Evolutionary conservation across 345 rosid genomes (phyloP), one percentile per base, ranked within the genome.

Genomic region (Salix udensis): DNA sequence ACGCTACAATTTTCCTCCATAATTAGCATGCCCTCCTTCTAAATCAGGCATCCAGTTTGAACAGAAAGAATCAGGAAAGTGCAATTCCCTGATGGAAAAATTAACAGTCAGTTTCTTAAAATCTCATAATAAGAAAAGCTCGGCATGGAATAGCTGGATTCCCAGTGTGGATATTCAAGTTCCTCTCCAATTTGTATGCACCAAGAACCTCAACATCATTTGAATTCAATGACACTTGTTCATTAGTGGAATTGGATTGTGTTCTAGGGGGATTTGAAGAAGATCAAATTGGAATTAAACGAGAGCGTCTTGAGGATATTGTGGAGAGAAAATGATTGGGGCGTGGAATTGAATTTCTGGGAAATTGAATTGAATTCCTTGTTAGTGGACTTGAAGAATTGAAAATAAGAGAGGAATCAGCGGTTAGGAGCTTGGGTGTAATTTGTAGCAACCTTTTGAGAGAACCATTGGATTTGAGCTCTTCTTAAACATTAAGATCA

Each of bases 121-220:
- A 48, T 48, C 21, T 48, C 53, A 16, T 48, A 48, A 48, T 16
- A 15, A 48, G 21, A 48, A 48, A 28, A 28, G 53, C 21, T 48
- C 5, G 53, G 21, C 21, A 16, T 48, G 3, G 94, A 72, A 86
- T 83, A 44, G 71, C 61, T 30, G 94, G 86, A 65, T 72, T 81
- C 3, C 91, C 91, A 23, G 88, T 88, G 76, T 85, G 86, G 61
- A 87, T 80, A 61, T 76, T 87, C 84, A 85, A 88, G 64, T 85
- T 81, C 62, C 78, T 79, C 23, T 62, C 78, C 13, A 82, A 79
- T 31, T 71, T 76, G 68, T 82, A 86, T 44, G 74, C 86, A 18
- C 36, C 76, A 19, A 83, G 60, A 19, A 69, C 14, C 23, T 71
- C 67, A 11, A 79, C 48, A 61, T 68, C 1, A 28, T 28, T 28